Evolutionary conservation across 495 filamentous ascomycete species (phyloP), one percentile per base, ranked within the genome.

Genomic region (Penicillium manginii): DNA sequence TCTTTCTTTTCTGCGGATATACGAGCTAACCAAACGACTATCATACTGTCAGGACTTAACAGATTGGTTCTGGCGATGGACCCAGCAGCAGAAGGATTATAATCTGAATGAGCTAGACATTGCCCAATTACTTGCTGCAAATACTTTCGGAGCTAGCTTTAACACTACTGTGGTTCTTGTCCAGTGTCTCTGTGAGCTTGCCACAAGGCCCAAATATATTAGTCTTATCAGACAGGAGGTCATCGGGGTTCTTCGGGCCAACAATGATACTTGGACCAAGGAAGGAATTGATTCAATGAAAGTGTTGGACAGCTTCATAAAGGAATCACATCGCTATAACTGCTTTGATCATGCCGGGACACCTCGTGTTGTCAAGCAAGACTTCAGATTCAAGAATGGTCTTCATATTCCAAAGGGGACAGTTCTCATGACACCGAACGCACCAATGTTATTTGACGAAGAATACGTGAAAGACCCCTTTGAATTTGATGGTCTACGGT

Each of bases 271-370:
- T 26, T 54, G 52, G 52, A 54, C 18, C 31, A 54, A 54, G 37
- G n/a, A 23, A 23, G 35, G 32, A 39, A 42, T 42, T 43, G 52
- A 43, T 22, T 42, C 35, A 54, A 40, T 60, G 42, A 52, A 31
- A 31, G 32, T 35, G 19, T 50, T 82, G 69, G 79, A 82, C 53
- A 77, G 73, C 62, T 74, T 80, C 52, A 57, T 82, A 62, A 82
- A 78, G 57, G 79, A 82, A 55, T 72, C 73, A 18, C 73, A 77
- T 51, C 50, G 79, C 48, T 18, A 75, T 21, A 67, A 68, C 15
- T 75, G 77, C 4, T 52, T 52, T 17, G 49, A 52, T 52, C 49
- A 52, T 33, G 49, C 49, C 49, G 35, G 49, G 26, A 31, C 49
- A 33, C 49, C 35, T 11, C 33, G 33, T 14, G 33, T 37, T 37